These are phyloP conservation scores for Clitopilus hobsonii DNA, from an alignment of 768 basidiomycete species.

Conservation along the genomic window DNA sequence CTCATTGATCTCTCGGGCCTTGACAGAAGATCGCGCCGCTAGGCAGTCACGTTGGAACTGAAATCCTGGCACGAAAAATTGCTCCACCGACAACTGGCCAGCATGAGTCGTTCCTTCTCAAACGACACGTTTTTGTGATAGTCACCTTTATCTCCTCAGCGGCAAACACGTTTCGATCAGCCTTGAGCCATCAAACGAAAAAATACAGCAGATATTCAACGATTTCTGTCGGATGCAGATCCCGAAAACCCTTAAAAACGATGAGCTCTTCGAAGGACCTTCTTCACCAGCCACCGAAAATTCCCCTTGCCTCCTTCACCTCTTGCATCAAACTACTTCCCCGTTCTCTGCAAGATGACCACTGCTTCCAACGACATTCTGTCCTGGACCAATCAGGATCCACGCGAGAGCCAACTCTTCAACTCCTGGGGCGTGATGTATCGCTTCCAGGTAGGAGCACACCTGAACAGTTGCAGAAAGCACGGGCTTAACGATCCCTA, in stretches of 20 bases:
- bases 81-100: constrained; percentile 69
- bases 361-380: constrained; percentile 62
- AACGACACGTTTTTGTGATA: constrained; percentile 69
- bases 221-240: constrained; percentile 53
- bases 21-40: constrained; percentile 57
- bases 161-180: constrained; percentile 77
- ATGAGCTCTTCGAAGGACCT: constrained; percentile 14
- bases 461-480: constrained; percentile 9
- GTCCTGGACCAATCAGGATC: constrained; percentile 86
- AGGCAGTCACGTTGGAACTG: constrained; percentile 64
- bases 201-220: constrained; percentile 34
- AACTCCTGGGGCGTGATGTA: constrained; percentile 78
- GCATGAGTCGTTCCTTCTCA: constrained; percentile 59
- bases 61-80: constrained; percentile 55
- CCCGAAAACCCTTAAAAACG: constrained; percentile 27
- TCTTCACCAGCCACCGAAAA: constrained; percentile 14
- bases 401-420: constrained; percentile 79
- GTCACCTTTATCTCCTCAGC: constrained; percentile 70
- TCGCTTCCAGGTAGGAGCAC: constrained; percentile 63
- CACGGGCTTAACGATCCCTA: constrained; percentile 19
- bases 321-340: neutral
- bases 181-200: constrained; percentile 48
- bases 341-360: constrained; percentile 36
- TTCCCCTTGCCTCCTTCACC: no score
- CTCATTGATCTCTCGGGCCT: constrained; percentile 41